Evolutionary conservation across 202 grass and related monocot species (phyloP), one percentile per base, ranked within the genome.

Genomic region (Brachypodium distachyon): DNA sequence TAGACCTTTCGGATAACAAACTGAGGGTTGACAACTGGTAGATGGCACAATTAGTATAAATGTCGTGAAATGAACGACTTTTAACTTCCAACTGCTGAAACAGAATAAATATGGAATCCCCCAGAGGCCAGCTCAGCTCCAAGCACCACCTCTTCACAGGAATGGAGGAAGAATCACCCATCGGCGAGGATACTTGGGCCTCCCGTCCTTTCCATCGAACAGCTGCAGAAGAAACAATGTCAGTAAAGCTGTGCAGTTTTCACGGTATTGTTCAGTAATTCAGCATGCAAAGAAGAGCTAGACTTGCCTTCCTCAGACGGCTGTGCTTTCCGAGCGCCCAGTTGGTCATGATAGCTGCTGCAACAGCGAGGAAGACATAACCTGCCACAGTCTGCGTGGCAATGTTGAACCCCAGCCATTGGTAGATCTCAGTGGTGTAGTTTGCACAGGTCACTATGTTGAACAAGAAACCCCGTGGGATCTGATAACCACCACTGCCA

Each of bases 361-460:
- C 94, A 31, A 94, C 94, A 0, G 81, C 31, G 0, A 97, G 86
- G 72, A 97, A 97, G 51, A 94, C 40, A 17, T 90, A 97, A 13
- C 94, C 94, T 1, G 94, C 94, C 39, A 88, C 84, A 9, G 94
- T 97, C 79, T 94, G 94, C 0, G 91, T 97, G 12, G 94, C 94
- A 39, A 97, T 70, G 80, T 97, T 97, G 83, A 97, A 97, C 1
- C 93, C 90, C 0, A 97, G 21, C 93, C 93, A 97, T 52, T 94
- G 91, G 84, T 97, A 97, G 77, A 97, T 97, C 79, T 97, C 94
- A 1, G 91, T 97, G 12, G 91, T 97, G 62, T 97, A 97, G 67
- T 97, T 97, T 2, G 94, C 94, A 1, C 94, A 97, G 0, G 94
- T 97, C 78, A 94, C 91, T 1, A 94, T 89, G 85, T 97, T 94